These are phyloP conservation scores for Ceriops zippeliana DNA, from an alignment of 345 rosid genomes.

Conservation along the genomic window DNA sequence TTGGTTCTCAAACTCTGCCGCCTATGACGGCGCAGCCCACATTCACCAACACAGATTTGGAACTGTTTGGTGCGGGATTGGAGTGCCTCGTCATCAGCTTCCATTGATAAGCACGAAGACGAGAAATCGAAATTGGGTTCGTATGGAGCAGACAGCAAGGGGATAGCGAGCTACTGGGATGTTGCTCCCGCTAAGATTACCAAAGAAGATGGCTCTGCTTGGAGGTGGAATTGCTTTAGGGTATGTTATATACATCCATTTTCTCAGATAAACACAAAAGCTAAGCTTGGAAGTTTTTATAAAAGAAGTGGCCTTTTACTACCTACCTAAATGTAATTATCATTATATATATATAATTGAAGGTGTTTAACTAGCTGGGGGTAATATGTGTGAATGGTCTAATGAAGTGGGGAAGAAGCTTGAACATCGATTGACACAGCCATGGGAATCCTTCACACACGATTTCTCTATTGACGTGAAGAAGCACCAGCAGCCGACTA, in stretches of 20 bases:
- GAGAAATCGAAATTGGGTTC: background rate
- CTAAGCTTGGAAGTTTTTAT: background rate
- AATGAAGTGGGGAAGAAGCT: no score
- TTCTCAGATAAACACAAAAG: background rate
- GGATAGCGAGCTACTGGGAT: conserved; percentile 53
- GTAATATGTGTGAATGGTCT: no score
- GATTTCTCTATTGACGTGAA: conserved; percentile 50
- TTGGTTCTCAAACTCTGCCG: no score
- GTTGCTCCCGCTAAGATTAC: conserved; percentile 39
- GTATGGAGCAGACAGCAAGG: conserved; percentile 8
- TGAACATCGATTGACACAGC: conserved; percentile 21
- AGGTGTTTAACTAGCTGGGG: no score
- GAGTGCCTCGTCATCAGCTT: conserved; percentile 7
- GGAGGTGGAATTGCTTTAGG: conserved; percentile 67
- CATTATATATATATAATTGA: no score
- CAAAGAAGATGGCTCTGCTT: conserved; percentile 59
- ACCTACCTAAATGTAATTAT: no score
- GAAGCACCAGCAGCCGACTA: conserved; percentile 52
- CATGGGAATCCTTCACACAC: conserved; percentile 60
- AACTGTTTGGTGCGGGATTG: background rate
- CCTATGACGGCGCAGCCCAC: no score
- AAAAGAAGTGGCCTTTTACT: no score
- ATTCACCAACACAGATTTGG: no score
- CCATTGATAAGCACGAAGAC: conserved; percentile 1
- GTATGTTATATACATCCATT: conserved; percentile 14